Evolutionary conservation across 176 grass and related monocot species (phyloP), one percentile per base, ranked within the genome.

Genomic region (Oryza rufipogon): DNA sequence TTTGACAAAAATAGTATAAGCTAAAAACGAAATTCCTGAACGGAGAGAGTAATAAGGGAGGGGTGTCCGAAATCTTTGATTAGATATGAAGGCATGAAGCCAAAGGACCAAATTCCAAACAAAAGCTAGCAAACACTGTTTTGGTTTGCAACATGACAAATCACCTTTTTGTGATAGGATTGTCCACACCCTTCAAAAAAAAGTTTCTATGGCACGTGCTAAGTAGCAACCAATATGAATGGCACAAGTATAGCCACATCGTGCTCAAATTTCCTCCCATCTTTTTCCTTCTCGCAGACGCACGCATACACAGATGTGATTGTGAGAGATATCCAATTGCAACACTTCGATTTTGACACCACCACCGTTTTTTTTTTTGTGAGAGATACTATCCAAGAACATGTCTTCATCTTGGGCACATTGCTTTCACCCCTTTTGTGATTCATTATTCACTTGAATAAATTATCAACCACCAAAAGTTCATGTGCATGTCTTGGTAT

Each of bases 131-230:
- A 36, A 3, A 12, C 70, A 26, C 42, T 26, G 70, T 9, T 48
- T 44, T 32, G 49, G 71, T 25, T 75, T 52, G 71, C 44, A 66
- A 66, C 71, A 33, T 64, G 54, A 22, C 17, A 75, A 38, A 49
- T n/a, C 17, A 4, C 56, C 25, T 23, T 28, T 41, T 17, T 7
- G 42, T 25, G 60, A 51, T 49, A 66, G 71, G 67, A 17, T 84
- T 76, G 11, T 48, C 63, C 66, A 5, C 72, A 68, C 71, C 63
- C 13, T 32, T 7, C 25, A 25, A 28, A 4, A 4, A 4, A 56
- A 68, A n/a, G 48, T 28, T 68, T 63, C 58, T 65, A 14, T 51
- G 58, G 81, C 71, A 83, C 28, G 71, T 74, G 70, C 60, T 14
- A 3, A 19, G 11, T 25, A 66, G 26, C 28, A 25, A 12, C 12